Evolutionary conservation across 257 asterid genomes (phyloP).

Genomic region (Lavandula angustifolia): DNA sequence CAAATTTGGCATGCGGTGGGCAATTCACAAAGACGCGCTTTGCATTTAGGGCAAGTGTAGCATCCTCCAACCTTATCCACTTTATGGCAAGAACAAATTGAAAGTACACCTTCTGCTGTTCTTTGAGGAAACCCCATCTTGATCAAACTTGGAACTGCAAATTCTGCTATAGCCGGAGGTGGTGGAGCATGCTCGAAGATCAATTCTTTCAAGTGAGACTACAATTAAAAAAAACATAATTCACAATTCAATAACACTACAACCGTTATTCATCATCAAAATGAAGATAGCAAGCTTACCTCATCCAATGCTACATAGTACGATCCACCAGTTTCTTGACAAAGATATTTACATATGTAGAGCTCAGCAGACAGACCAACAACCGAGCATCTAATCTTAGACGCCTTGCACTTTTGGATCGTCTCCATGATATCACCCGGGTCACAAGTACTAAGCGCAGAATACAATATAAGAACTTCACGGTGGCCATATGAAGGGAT

Average conservation of each 20-base stretch:
- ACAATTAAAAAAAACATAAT: constrained; percentile 26
- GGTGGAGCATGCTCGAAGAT: constrained; percentile 95
- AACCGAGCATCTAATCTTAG: constrained; percentile 87
- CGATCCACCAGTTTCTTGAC: constrained; percentile 94
- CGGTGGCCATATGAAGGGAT: constrained; percentile 95
- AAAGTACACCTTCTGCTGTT: constrained; percentile 88
- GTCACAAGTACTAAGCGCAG: constrained; percentile 91
- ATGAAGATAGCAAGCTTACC: constrained; percentile 50
- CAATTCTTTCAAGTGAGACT: constrained; percentile 84
- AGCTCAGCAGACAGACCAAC: constrained; percentile 91
- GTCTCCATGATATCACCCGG: constrained; percentile 90
- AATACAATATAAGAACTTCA: constrained; percentile 85
- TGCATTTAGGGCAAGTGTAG: constrained; percentile 98
- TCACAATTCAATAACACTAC: constrained; percentile 17
- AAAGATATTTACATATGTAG: constrained; percentile 82
- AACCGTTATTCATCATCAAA: neutral
- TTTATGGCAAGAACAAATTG: constrained; percentile 93
- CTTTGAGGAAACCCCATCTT: constrained; percentile 99
- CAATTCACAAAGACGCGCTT: constrained; percentile 87
- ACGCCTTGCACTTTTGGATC: constrained; percentile 74
- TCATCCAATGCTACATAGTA: constrained; percentile 83
- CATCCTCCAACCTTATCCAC: constrained; percentile 95
- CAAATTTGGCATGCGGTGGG: constrained; percentile 91
- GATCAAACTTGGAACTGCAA: constrained; percentile 85
- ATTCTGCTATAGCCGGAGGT: constrained; percentile 98